Conservation (phyloP, 2,329 filamentous ascomycete genomes). For the Penicillium sp. region DNA sequence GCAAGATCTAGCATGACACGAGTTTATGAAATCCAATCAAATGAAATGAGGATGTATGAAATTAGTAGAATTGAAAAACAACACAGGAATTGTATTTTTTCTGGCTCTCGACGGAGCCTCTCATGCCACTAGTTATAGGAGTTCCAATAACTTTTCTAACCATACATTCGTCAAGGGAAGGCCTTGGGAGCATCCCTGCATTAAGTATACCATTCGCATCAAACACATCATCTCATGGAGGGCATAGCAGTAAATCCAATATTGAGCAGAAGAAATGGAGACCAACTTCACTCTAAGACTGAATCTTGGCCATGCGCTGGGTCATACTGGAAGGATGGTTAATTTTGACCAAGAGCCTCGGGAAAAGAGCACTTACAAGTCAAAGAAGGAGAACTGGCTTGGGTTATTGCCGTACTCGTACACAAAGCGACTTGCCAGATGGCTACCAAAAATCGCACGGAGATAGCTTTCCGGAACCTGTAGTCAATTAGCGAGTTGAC, state of each 20-base stretch:
- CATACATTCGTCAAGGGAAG: conserved; percentile 16
- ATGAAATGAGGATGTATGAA: neutral
- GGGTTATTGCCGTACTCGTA: conserved; percentile 91
- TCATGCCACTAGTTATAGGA: conserved; percentile 6
- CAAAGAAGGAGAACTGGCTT: conserved; percentile 96
- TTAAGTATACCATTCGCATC: conserved; percentile 9
- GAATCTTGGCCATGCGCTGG: conserved; percentile 30
- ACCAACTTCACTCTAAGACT: conserved; percentile 22
- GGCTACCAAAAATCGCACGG: conserved; percentile 91
- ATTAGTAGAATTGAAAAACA: neutral
- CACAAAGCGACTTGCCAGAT: conserved; percentile 89
- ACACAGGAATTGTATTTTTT: too few relatives aligned
- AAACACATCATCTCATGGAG: neutral
- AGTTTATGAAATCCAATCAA: too few relatives aligned
- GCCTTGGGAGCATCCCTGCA: conserved; percentile 2
- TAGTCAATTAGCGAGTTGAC: conserved; percentile 18
- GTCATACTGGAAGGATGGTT: conserved; percentile 30
- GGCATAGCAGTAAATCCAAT: conserved; percentile 3
- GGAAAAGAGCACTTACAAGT: conserved; percentile 66
- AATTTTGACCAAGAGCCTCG: neutral
- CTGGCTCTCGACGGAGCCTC: neutral
- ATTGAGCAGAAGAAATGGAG: conserved; percentile 3
- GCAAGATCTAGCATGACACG: neutral
- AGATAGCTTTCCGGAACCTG: conserved; percentile 86
- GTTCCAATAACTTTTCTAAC: conserved; percentile 13